A percentile compares a stretch with the other conserved stretches of the same genome.
Conservation (phyloP, 75 land plant genomes). For the Selaginella tamariscina region DNA sequence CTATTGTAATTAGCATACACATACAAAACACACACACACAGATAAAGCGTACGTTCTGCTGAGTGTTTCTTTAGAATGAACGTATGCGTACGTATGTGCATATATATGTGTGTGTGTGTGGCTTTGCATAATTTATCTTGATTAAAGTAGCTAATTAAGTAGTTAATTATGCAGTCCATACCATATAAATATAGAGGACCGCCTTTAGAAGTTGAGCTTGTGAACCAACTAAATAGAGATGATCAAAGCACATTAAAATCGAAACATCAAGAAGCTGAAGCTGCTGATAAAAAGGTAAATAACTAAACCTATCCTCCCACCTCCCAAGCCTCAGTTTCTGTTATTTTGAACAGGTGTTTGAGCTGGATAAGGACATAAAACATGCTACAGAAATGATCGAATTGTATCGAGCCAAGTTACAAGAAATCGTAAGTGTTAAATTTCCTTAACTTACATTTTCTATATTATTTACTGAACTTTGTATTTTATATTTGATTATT, state of each 20-base stretch:
- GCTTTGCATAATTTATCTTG: too few relatives aligned
- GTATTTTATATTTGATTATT: too few relatives aligned
- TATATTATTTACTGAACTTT: too few relatives aligned
- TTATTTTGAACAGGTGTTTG: not conserved
- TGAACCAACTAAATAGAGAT: constrained; percentile 53
- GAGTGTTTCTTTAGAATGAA: too few relatives aligned
- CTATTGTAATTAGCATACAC: too few relatives aligned
- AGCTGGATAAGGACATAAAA: constrained; percentile 45
- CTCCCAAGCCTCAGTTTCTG: too few relatives aligned
- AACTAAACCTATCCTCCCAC: not conserved
- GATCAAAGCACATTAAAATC: constrained; percentile 54
- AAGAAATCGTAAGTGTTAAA: constrained; percentile 78
- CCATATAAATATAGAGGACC: constrained; percentile 46
- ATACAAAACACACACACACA: too few relatives aligned
- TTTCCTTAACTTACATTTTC: too few relatives aligned
- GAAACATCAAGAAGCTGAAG: constrained; percentile 42
- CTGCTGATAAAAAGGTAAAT: constrained; percentile 57
- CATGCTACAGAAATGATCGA: constrained; percentile 82
- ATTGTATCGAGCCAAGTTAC: constrained; percentile 78
- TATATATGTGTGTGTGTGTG: too few relatives aligned
- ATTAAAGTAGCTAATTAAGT: too few relatives aligned
- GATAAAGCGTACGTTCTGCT: not conserved
- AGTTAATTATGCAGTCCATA: constrained; percentile 13
- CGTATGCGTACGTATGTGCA: too few relatives aligned
- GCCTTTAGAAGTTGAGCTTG: constrained; percentile 32